Evolutionary conservation across 2,329 filamentous ascomycete genomes (phyloP), one percentile per base, ranked within the genome.

Genomic region (Neurospora crassa): DNA sequence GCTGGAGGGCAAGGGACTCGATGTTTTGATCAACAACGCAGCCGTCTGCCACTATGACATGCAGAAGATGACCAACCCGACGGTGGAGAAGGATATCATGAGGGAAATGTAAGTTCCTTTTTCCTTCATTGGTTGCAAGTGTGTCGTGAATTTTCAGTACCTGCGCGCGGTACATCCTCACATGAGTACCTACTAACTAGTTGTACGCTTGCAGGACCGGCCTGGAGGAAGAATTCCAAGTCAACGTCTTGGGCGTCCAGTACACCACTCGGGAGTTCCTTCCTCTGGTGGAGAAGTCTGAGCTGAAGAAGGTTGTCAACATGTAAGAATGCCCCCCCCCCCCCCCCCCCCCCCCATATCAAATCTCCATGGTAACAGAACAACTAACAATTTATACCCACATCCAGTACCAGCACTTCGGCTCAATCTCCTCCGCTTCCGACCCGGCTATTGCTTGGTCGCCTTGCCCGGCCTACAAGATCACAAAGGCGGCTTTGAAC

Each of bases 401-500:
- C 24, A 53, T 53, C 12, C 45, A 71, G 42, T 14, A 18, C 59
- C 24, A 79, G 74, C 7, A 69, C 69, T 37, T 76, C 2, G 73
- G 72, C 29, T 76, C 77, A 18, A 74, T 74, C n/a, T 45, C 71
- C 12, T 40, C 71, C 18, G 71, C 24, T 69, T 37, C 71, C 18
- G 71, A 20, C 69, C 76, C 16, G 75, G 78, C 0, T 63, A 70
- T 0, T 78, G 80, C 10, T 75, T 80, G 0, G 83, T 83, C 78
- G 80, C 83, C 72, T 12, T 53, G 18, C 16, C 71, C 69, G 4
- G 67, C 69, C 5, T 71, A 72, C 40, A 72, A 72, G 69, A 79
- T 85, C 73, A 80, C 82, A 18, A 86, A 86, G 73, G 80, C 84
- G 0, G 83, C 83, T 0, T 70, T 85, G 72, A 84, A 85, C 72